Conservation (phyloP, 2,329 filamentous ascomycete genomes). For the Ophiostoma perfectum region DNA sequence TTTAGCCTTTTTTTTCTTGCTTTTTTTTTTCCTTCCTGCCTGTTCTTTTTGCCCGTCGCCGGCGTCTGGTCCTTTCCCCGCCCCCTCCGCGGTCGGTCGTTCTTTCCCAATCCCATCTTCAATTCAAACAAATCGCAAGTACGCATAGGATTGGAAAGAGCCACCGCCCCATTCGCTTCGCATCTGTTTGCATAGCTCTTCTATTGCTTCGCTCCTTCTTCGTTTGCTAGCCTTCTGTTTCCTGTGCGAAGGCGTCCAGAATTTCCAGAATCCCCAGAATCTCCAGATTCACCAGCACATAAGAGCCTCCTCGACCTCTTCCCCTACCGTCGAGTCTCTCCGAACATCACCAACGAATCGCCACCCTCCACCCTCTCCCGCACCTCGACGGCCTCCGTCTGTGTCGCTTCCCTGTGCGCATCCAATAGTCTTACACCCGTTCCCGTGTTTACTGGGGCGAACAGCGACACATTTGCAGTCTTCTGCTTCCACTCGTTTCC, state of each 20-base stretch:
- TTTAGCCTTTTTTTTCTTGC: constrained; percentile 5
- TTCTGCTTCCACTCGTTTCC: no score
- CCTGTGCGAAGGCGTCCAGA: neutral
- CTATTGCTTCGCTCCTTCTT: neutral
- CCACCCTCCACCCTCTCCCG: neutral
- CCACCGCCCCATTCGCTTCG: constrained; percentile 19
- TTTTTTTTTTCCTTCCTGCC: neutral
- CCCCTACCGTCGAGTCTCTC: neutral
- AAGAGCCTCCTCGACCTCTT: constrained; percentile 1
- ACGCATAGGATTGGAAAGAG: constrained; percentile 23
- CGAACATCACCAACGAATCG: constrained; percentile 1
- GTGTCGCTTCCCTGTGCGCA: neutral
- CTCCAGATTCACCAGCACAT: neutral
- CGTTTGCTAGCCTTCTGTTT: neutral
- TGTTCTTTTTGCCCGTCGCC: constrained; percentile 13
- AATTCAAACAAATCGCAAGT: constrained; percentile 22
- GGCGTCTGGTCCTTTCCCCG: constrained; percentile 24
- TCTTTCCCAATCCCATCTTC: constrained; percentile 23
- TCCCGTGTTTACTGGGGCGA: neutral
- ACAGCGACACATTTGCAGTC: neutral
- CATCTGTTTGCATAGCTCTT: neutral
- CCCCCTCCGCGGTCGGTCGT: constrained; percentile 27
- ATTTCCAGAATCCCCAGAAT: neutral
- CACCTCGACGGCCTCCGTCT: neutral
- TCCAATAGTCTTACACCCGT: constrained; percentile 12